Evolutionary conservation across 1,284 basidiomycete genomes (phyloP).

Genomic region (Ustanciosporium gigantosporum): DNA sequence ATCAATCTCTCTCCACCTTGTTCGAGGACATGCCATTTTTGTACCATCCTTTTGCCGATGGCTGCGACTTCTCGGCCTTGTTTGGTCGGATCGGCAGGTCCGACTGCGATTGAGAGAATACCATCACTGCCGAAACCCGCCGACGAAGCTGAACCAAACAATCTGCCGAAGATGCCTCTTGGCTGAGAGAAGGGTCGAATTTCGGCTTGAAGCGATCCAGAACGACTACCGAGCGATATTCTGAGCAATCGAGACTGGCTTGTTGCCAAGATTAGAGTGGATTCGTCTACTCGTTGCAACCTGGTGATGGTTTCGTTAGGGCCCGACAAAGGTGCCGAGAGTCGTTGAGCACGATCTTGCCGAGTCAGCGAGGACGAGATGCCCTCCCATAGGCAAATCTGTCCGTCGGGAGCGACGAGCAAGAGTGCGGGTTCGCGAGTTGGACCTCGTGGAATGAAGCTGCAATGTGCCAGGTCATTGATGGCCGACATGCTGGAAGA

Average conservation of each 20-base stretch:
- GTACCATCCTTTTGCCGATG: constrained; percentile 43
- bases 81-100: constrained; percentile 15
- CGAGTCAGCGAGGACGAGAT: constrained; percentile 37
- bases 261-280: constrained; percentile 36
- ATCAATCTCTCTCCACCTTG: constrained; percentile 46
- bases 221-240: constrained; percentile 33
- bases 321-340: constrained; percentile 19
- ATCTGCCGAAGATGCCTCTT: constrained; percentile 47
- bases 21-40: constrained; percentile 55
- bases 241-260: constrained; percentile 41
- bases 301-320: constrained; percentile 24
- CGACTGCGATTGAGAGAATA: constrained; percentile 40
- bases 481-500: constrained; percentile 18
- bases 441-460: constrained; percentile 25
- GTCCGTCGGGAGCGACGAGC: constrained; percentile 37
- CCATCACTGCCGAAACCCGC: constrained; percentile 25
- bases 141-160: constrained; percentile 43
- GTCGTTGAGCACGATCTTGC: constrained; percentile 25
- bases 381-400: constrained; percentile 44
- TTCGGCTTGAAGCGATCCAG: constrained; percentile 39
- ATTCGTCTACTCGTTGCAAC: constrained; percentile 34
- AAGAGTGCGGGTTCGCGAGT: constrained; percentile 47
- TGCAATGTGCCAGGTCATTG: constrained; percentile 25
- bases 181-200: constrained; percentile 43
- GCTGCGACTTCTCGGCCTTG: constrained; percentile 43